Base-by-base conservation (phyloP, 192 early-diverging fungal species). In the Podila horticola region DNA sequence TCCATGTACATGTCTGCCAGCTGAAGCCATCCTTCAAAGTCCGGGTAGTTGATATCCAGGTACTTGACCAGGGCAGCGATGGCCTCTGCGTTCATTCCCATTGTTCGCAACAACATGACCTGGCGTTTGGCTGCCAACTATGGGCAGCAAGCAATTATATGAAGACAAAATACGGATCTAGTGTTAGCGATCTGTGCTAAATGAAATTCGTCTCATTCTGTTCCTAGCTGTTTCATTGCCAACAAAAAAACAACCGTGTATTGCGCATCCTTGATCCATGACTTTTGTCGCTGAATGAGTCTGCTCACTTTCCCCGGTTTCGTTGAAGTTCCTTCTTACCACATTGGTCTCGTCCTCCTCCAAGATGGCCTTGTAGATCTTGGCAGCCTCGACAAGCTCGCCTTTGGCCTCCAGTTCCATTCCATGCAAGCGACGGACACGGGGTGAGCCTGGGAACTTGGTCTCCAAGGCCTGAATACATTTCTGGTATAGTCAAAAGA, bases 21-120 rank as follows among this genome's bases (percentile, higher is more conserved):
- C 75, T 96, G 92, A 0, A 95, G 74, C 97, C 97, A 99, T 1
- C 89, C 94, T 75, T 99, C 97, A 69, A 90, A 87, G 79, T 99
- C 97, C 45, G 92, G 92, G 50, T 90, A 90, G 64, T 95, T 95
- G 20, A 88, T 91, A 79, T 98, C 97, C 57, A 97, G 68, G 71
- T 97, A 96, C 45, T 86, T 79, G 36, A 89, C 89, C 28, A 98
- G 84, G 22, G 86, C 84, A 11, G 84, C 86, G 52, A 96, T 94
- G 24, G 95, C 94, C n/a, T 93, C 91, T 50, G 74, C 48, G 5
- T 77, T 67, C 59, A 92, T 86, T 15, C 91, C 93, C 66, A 92
- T 87, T 7, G 91, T 68, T 59, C 93, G 90, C 49, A 93, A 76
- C 49, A 94, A 38, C 34, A 95, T 93, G 57, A 97, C 88, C 45